Conservation (phyloP, 2,329 filamentous ascomycete species). For the Colletotrichum filicis region DNA sequence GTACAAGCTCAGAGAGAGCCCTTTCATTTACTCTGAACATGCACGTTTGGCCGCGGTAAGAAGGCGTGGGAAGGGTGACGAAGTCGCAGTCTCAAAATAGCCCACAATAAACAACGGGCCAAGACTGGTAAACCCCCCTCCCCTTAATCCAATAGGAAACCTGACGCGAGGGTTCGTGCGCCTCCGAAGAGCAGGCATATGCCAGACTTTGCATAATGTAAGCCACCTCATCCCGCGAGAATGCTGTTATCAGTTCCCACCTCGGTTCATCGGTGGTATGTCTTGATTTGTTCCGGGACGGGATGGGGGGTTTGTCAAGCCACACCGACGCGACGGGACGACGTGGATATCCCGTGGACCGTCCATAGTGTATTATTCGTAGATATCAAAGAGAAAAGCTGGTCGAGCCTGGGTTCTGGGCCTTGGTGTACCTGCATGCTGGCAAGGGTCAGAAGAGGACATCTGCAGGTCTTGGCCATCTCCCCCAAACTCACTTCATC, state of each 20-base stretch:
- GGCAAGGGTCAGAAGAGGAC: constrained; percentile 3
- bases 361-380: background rate
- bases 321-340: constrained; percentile 4
- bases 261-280: background rate
- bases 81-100: constrained; percentile 26
- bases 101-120: constrained; percentile 29
- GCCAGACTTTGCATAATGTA: background rate
- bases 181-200: constrained; percentile 5
- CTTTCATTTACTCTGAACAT: constrained; percentile 30
- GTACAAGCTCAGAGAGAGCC: background rate
- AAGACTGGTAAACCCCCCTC: background rate
- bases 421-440: constrained; percentile 3
- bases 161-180: constrained; percentile 29
- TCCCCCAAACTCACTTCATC: constrained; percentile 23
- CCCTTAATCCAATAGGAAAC: constrained; percentile 10
- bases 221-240: constrained; percentile 6
- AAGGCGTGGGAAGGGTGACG: constrained; percentile 6
- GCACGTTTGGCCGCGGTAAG: background rate
- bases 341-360: background rate
- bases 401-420: background rate
- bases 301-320: constrained; percentile 6
- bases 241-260: background rate
- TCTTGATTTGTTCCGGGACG: constrained; percentile 6
- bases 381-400: background rate
- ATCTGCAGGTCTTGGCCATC: constrained; percentile 11